Conservation (phyloP, 257 asterid species). For the Solanum clarkiae region DNA sequence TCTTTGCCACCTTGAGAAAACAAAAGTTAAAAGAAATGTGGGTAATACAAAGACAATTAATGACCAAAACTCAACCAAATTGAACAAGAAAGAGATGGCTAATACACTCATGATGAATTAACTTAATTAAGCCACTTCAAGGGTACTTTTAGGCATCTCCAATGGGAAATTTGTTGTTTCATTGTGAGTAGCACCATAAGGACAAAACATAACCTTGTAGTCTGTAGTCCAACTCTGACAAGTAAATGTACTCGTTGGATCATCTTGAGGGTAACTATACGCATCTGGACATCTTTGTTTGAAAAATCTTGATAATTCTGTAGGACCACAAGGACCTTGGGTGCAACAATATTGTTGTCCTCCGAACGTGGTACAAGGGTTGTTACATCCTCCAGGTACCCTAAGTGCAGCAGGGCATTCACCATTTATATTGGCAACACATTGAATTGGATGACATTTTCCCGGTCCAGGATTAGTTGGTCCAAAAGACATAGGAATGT, state of each 20-base stretch:
- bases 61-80: not conserved
- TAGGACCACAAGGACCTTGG: conserved; percentile 19
- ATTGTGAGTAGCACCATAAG: not conserved
- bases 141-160: not conserved
- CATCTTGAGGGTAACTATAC: conserved; percentile 26
- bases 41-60: not conserved
- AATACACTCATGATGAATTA: not conserved
- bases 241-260: conserved; percentile 9
- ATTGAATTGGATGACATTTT: conserved; percentile 20
- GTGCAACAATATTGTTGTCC: conserved; percentile 29
- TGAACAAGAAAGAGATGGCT: not conserved
- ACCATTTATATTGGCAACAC: conserved; percentile 20
- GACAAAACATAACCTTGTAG: conserved; percentile 22
- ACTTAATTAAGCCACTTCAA: not conserved
- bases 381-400: conserved; percentile 35
- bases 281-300: conserved; percentile 41
- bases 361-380: conserved; percentile 27
- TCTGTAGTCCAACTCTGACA: conserved; percentile 10
- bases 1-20: not conserved
- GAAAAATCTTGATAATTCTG: conserved; percentile 23
- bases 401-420: conserved; percentile 28
- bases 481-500: conserved; percentile 41
- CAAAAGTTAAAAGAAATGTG: not conserved
- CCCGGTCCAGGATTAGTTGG: conserved; percentile 2
- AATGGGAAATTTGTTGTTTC: not conserved